Evolutionary conservation across 1,139 yeast species (phyloP).

Genomic region (Cylindricascospora bacillispora): DNA sequence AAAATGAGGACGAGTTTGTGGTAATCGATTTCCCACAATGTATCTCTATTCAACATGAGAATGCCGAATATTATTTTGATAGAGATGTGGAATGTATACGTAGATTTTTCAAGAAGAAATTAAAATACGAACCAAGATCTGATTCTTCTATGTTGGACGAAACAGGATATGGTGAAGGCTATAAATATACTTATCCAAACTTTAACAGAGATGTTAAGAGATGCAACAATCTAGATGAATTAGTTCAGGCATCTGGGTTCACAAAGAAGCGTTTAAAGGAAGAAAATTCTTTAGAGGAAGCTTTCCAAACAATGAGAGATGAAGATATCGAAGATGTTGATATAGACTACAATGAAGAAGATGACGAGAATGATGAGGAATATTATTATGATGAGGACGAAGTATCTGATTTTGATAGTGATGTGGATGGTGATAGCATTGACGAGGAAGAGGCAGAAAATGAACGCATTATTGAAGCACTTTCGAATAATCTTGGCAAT

Average conservation of each 20-base stretch:
- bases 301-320: slow-evolving; percentile 52
- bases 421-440: slow-evolving; percentile 27
- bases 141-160: slow-evolving; percentile 60
- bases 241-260: slow-evolving; percentile 87
- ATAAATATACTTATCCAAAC: slow-evolving; percentile 63
- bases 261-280: slow-evolving; percentile 56
- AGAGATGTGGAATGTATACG: slow-evolving; percentile 88
- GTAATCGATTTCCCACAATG: slow-evolving; percentile 98
- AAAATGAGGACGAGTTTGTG: slow-evolving; percentile 53
- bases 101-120: slow-evolving; percentile 66
- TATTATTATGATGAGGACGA: slow-evolving; percentile 22
- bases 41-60: slow-evolving; percentile 81
- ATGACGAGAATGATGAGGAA: slow-evolving; percentile 23
- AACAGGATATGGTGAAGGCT: slow-evolving; percentile 73
- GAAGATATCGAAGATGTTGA: slow-evolving; percentile 23
- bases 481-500: slow-evolving; percentile 45
- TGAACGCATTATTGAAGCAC: slow-evolving; percentile 59
- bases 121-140: slow-evolving; percentile 54
- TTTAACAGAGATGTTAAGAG: slow-evolving; percentile 67
- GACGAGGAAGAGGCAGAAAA: slow-evolving; percentile 44
- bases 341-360: slow-evolving; percentile 17
- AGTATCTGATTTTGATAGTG: slow-evolving; percentile 5
- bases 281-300: slow-evolving; percentile 61
- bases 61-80: slow-evolving; percentile 76
- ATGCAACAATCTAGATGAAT: slow-evolving; percentile 56